Evolutionary conservation across 1,284 basidiomycete species (phyloP).

Genomic region (Entoloma clypeatum): DNA sequence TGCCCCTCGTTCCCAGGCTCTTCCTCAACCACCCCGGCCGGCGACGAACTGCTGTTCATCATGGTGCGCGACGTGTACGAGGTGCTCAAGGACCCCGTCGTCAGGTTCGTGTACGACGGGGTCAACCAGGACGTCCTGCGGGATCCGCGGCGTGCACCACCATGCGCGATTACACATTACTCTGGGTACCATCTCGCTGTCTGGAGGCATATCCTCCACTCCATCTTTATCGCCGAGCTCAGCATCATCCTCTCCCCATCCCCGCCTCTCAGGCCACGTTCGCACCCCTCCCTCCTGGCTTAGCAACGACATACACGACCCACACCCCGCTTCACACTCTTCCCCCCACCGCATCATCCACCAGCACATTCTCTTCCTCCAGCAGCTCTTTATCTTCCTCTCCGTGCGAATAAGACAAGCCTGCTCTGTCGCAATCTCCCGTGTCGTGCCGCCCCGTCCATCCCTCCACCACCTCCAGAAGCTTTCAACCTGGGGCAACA

Average conservation of each 20-base stretch:
- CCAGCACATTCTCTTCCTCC: slow-evolving; percentile 75
- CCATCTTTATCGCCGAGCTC: slow-evolving; percentile 59
- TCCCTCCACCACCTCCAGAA: slow-evolving; percentile 56
- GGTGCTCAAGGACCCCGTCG: slow-evolving; percentile 72
- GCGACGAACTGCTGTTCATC: slow-evolving; percentile 70
- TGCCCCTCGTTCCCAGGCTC: too few relatives aligned
- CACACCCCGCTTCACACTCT: slow-evolving; percentile 43
- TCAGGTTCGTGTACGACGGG: slow-evolving; percentile 84
- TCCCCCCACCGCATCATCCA: slow-evolving; percentile 66
- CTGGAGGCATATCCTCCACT: slow-evolving; percentile 73
- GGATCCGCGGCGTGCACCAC: slow-evolving; percentile 61
- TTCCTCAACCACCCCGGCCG: slow-evolving; percentile 86
- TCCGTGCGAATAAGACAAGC: too few relatives aligned
- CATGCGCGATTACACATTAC: slow-evolving; percentile 61
- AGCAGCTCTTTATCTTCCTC: slow-evolving; percentile 69
- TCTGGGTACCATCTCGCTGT: slow-evolving; percentile 73
- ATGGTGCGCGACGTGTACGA: slow-evolving; percentile 75
- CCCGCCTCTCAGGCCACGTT: slow-evolving; percentile 26
- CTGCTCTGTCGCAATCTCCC: slow-evolving; percentile 67
- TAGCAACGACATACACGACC: slow-evolving; percentile 21
- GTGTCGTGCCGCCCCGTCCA: slow-evolving; percentile 40
- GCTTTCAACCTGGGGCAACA: slow-evolving; percentile 29
- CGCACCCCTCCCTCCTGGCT: slow-evolving; percentile 16
- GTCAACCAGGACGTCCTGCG: slow-evolving; percentile 72
- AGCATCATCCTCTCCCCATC: slow-evolving; percentile 58